Percentiles rank a stretch among this genome's conserved stretches.
Evolutionary conservation across 805 yeast species (phyloP).

Genomic region (Yarrowia divulgata): DNA sequence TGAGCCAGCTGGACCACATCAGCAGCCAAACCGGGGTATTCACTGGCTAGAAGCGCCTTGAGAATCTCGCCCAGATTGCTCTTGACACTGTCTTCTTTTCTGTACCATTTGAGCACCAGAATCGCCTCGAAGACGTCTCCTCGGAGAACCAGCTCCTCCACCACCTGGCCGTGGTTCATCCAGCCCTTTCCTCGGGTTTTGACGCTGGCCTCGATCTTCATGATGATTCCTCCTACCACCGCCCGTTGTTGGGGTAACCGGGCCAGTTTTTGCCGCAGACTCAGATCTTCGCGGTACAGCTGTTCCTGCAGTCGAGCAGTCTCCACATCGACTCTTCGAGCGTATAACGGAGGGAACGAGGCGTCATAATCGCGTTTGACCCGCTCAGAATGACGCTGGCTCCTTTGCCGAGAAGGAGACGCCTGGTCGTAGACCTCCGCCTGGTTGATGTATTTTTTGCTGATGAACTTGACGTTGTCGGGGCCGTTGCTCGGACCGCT

Average conservation of each 20-base stretch:
- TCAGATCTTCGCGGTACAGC: constrained; percentile 9
- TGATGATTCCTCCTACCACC: constrained; percentile 7
- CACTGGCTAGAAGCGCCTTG: not conserved
- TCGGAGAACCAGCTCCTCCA: not conserved
- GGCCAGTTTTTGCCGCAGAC: constrained; percentile 21
- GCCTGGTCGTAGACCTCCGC: not conserved
- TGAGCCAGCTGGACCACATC: constrained; percentile 14
- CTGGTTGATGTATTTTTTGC: constrained; percentile 22
- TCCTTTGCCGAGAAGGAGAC: not conserved
- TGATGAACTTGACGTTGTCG: constrained; percentile 6
- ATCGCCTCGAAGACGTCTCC: constrained; percentile 22
- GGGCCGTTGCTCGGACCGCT: too few species aligned
- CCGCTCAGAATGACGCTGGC: not conserved
- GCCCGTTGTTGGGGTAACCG: constrained; percentile 13
- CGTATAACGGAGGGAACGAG: constrained; percentile 22
- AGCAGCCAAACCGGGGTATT: not conserved
- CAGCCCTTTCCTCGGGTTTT: constrained; percentile 26
- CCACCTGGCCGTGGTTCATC: constrained; percentile 26
- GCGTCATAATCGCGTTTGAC: constrained; percentile 5
- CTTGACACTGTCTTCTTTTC: constrained; percentile 14
- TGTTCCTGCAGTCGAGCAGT: not conserved
- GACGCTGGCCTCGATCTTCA: constrained; percentile 1
- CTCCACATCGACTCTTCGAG: constrained; percentile 26
- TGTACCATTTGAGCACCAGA: constrained; percentile 14
- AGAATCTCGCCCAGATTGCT: constrained; percentile 3